phyloP scores from a whole-genome alignment of 129 eudicot genomes.

The Ambrosia artemisiifolia region DNA sequence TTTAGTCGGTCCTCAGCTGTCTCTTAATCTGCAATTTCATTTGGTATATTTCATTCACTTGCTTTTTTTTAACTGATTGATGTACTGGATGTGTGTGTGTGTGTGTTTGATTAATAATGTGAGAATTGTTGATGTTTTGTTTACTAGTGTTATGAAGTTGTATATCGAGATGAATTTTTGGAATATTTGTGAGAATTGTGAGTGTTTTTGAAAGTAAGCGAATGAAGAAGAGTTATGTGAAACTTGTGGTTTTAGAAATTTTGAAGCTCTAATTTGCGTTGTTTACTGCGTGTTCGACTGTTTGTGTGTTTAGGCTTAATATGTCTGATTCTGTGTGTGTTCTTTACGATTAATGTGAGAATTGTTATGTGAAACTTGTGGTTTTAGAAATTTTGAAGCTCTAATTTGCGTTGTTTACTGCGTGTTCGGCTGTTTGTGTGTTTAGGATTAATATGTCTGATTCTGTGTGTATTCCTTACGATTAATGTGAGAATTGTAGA shows the following conservation, averaged over 20 bases:
- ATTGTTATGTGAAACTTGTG: neutral
- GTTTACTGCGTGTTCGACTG: no score
- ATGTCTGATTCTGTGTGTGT: neutral
- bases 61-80: neutral
- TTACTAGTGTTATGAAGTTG: neutral
- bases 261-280: no score
- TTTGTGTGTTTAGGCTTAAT: no score
- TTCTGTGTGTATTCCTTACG: neutral
- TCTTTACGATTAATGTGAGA: constrained; percentile 1
- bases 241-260: no score
- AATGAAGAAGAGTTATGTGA: neutral
- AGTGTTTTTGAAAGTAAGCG: no score
- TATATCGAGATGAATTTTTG: neutral
- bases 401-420: no score
- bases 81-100: neutral
- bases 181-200: neutral
- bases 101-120: neutral
- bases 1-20: constrained; percentile 61
- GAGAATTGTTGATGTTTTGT: neutral
- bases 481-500: neutral
- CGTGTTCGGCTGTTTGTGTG: no score
- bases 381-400: no score
- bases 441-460: no score
- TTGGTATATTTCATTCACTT: constrained; percentile 39
- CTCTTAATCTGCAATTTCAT: constrained; percentile 68